phyloP scores from a whole-genome alignment of 2,329 filamentous ascomycete genomes.

The Penicillium sp. region DNA sequence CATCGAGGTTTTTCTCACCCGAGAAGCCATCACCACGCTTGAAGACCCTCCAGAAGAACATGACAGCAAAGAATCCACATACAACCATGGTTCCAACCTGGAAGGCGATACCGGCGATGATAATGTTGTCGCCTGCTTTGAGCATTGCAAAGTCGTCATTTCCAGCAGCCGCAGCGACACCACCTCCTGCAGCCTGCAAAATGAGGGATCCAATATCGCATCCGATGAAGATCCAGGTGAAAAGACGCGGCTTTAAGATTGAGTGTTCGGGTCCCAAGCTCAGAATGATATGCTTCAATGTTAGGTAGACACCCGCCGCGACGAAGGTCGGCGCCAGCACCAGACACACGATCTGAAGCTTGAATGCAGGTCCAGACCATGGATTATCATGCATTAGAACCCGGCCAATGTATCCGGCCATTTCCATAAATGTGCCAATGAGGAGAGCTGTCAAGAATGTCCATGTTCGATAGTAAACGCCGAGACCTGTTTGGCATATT shows the following conservation, averaged over 20 bases:
- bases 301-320: slow-evolving; percentile 57
- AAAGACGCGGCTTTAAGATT: slow-evolving; percentile 49
- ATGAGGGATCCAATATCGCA: slow-evolving; percentile 61
- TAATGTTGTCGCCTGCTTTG: slow-evolving; percentile 54
- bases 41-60: slow-evolving; percentile 47
- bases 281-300: slow-evolving; percentile 58
- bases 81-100: slow-evolving; percentile 54
- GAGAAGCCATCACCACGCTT: slow-evolving; percentile 27
- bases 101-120: slow-evolving; percentile 58
- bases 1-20: slow-evolving; percentile 30
- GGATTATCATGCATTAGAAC: slow-evolving; percentile 56
- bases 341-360: slow-evolving; percentile 56
- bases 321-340: slow-evolving; percentile 59
- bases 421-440: slow-evolving; percentile 52
- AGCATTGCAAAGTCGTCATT: slow-evolving; percentile 39
- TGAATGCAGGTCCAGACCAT: slow-evolving; percentile 51
- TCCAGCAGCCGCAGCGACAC: slow-evolving; percentile 54
- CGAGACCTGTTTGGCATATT: slow-evolving; percentile 50
- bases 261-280: slow-evolving; percentile 54
- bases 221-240: slow-evolving; percentile 61
- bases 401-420: slow-evolving; percentile 58
- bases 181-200: slow-evolving; percentile 59
- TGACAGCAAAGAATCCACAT: slow-evolving; percentile 40
- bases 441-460: slow-evolving; percentile 54
- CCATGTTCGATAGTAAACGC: slow-evolving; percentile 55